phyloP scores from a whole-genome alignment of 2,329 filamentous ascomycete genomes.

The Calonectria honghensis region DNA sequence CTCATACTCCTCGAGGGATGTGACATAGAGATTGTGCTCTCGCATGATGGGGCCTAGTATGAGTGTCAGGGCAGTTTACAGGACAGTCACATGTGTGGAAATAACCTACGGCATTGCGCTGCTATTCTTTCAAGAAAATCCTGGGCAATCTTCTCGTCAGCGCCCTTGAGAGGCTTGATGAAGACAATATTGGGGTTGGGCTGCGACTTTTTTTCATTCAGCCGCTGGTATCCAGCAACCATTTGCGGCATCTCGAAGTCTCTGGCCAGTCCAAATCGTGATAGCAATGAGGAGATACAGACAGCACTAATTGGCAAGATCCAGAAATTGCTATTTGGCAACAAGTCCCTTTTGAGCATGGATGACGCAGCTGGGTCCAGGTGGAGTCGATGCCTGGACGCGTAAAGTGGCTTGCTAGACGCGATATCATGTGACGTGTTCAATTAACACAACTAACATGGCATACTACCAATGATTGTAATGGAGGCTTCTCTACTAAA shows the following conservation, averaged over 20 bases:
- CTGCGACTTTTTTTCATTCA: conserved; percentile 84
- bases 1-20: conserved; percentile 86
- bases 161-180: conserved; percentile 85
- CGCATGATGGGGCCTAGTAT: conserved; percentile 80
- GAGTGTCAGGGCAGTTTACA: conserved; percentile 30
- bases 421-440: conserved; percentile 42
- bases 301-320: not conserved
- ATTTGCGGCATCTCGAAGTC: conserved; percentile 65
- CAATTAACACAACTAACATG: not conserved
- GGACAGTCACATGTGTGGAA: not conserved
- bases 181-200: conserved; percentile 89
- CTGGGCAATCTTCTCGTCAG: conserved; percentile 77
- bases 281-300: not conserved
- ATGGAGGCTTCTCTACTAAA: too few species aligned
- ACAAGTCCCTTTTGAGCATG: not conserved
- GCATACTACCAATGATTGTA: too few species aligned
- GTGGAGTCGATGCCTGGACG: conserved; percentile 34
- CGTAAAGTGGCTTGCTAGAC: conserved; percentile 37
- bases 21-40: conserved; percentile 78
- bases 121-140: conserved; percentile 86
- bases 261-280: not conserved
- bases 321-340: not conserved
- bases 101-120: conserved; percentile 80
- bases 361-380: conserved; percentile 26
- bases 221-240: conserved; percentile 85